Conservation (phyloP, 2,329 filamentous ascomycete species). For the Diplodia scrobiculata region DNA sequence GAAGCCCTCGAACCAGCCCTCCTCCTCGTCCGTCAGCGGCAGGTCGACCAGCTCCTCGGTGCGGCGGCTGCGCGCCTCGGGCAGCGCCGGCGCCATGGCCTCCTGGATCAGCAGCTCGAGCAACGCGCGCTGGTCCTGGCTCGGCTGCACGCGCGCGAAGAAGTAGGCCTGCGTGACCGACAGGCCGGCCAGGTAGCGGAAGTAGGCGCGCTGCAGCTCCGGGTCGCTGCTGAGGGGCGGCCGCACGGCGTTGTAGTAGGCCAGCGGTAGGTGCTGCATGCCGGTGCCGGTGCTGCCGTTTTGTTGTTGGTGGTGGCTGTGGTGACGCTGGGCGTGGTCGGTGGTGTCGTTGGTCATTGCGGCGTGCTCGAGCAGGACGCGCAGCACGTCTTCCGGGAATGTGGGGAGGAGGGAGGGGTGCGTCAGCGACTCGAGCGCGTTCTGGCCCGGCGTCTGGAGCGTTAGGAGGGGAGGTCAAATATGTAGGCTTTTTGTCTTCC, state of each 20-base stretch:
- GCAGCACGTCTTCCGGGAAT: slow-evolving; percentile 80
- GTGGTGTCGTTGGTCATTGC: slow-evolving; percentile 56
- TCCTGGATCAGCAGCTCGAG: slow-evolving; percentile 65
- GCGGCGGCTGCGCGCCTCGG: slow-evolving; percentile 52
- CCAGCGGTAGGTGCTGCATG: slow-evolving; percentile 60
- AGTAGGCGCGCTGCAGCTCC: slow-evolving; percentile 66
- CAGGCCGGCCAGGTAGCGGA: slow-evolving; percentile 66
- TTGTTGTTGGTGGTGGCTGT: background rate
- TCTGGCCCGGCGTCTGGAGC: slow-evolving; percentile 19
- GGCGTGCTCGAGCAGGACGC: slow-evolving; percentile 65
- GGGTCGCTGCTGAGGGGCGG: slow-evolving; percentile 66
- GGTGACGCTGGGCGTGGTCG: background rate
- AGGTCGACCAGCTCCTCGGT: slow-evolving; percentile 71
- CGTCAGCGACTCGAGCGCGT: slow-evolving; percentile 72
- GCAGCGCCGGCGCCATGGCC: slow-evolving; percentile 33
- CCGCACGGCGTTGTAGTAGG: slow-evolving; percentile 76
- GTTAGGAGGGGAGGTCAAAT: slow-evolving; percentile 1
- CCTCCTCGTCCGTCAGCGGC: slow-evolving; percentile 70
- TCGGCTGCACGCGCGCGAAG: slow-evolving; percentile 68
- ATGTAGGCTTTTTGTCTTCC: background rate
- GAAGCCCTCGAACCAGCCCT: slow-evolving; percentile 71
- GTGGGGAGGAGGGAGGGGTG: slow-evolving; percentile 78
- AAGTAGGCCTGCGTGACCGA: slow-evolving; percentile 73
- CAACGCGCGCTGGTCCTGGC: slow-evolving; percentile 62
- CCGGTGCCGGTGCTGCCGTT: background rate